phyloP scores from a whole-genome alignment of 2,329 filamentous ascomycete genomes.

The Hawksworthiomyces lignivorus region DNA sequence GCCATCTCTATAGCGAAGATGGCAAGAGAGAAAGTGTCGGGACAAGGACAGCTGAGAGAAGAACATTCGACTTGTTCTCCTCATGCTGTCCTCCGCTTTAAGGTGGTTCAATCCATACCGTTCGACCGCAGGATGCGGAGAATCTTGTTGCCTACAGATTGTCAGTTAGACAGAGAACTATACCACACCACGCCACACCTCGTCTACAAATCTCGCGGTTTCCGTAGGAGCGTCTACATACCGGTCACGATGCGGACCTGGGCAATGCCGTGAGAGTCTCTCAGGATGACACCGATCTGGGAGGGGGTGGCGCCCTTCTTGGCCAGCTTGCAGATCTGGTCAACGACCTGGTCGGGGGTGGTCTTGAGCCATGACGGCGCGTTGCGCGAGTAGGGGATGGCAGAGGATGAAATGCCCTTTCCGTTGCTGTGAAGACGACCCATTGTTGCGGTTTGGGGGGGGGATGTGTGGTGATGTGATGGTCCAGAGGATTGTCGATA shows the following conservation, averaged over 20 bases:
- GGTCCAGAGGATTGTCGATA: no score
- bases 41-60: no score
- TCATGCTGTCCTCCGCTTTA: neutral
- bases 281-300: conserved; percentile 97
- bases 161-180: no score
- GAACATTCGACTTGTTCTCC: neutral
- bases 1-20: no score
- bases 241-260: conserved; percentile 97
- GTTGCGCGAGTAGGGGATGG: conserved; percentile 93
- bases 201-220: neutral
- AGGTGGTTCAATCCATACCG: conserved; percentile 63
- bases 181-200: no score
- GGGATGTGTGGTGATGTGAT: no score
- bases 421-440: conserved; percentile 98
- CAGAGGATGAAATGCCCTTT: conserved; percentile 96
- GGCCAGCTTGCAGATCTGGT: conserved; percentile 98
- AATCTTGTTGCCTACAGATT: conserved; percentile 91
- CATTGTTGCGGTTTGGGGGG: conserved; percentile 60
- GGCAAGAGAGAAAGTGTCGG: no score
- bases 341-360: conserved; percentile 95
- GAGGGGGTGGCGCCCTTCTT: conserved; percentile 98
- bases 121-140: conserved; percentile 96
- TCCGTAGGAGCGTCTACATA: no score
- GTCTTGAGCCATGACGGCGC: conserved; percentile 96
- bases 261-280: conserved; percentile 95